Conservation (phyloP, 2,329 filamentous ascomycete species). For the Fusarium sp. region DNA sequence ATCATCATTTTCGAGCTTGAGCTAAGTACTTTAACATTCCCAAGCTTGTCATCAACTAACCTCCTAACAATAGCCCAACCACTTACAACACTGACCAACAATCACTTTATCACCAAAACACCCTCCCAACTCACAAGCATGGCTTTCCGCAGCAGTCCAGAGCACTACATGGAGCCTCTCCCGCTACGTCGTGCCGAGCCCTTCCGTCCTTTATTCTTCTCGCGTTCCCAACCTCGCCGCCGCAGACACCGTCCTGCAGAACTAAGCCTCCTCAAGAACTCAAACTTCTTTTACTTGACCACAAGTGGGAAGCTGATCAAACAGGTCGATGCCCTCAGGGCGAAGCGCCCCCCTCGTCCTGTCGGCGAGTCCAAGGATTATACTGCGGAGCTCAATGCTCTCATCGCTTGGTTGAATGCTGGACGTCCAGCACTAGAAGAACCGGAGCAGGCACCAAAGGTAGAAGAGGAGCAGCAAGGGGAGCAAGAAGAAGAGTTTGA, state of each 20-base stretch:
- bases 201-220: background rate
- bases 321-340: background rate
- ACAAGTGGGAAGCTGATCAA: background rate
- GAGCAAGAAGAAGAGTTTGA: background rate
- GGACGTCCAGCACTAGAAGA: background rate
- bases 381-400: background rate
- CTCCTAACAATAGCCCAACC: background rate
- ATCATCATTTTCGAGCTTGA: background rate
- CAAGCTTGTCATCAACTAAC: background rate
- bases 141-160: background rate
- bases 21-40: background rate
- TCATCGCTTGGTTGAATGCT: background rate
- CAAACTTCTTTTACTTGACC: background rate
- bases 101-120: background rate
- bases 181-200: slow-evolving; percentile 6
- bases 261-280: background rate
- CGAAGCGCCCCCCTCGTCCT: background rate
- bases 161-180: slow-evolving; percentile 15
- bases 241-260: background rate
- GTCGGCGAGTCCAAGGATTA: background rate
- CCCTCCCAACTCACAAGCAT: background rate
- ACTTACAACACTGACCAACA: background rate
- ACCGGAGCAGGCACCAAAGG: background rate
- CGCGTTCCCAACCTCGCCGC: slow-evolving; percentile 10
- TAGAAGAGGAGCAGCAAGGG: background rate